These are phyloP conservation scores for Cochlearia excelsa DNA, from an alignment of 345 rosid species.

Conservation along the genomic window DNA sequence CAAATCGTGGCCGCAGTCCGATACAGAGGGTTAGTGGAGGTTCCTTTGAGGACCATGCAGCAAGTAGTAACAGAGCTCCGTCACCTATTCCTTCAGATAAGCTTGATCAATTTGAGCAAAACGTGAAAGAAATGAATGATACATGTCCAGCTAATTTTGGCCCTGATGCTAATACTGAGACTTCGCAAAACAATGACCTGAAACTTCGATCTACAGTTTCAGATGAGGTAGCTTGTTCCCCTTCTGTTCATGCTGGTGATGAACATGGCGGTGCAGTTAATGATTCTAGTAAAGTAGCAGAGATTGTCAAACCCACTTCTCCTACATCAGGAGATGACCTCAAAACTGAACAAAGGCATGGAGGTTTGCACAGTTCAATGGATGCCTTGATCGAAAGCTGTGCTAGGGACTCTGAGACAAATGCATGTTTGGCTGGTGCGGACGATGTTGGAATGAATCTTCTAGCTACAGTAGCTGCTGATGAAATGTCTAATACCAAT, in stretches of 20 bases:
- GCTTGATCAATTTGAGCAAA: slow-evolving; percentile 50
- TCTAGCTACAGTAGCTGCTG: slow-evolving; percentile 94
- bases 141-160: slow-evolving; percentile 37
- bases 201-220: neutral
- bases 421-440: slow-evolving; percentile 44
- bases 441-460: slow-evolving; percentile 96
- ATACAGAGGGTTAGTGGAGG: slow-evolving; percentile 62
- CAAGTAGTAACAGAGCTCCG: slow-evolving; percentile 52
- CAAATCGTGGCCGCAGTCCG: slow-evolving; percentile 74
- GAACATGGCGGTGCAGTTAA: slow-evolving; percentile 43
- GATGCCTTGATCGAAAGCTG: slow-evolving; percentile 91
- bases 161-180: slow-evolving; percentile 50
- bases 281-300: slow-evolving; percentile 43
- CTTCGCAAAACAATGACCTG: slow-evolving; percentile 41
- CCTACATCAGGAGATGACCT: slow-evolving; percentile 45
- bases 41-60: slow-evolving; percentile 57
- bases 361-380: slow-evolving; percentile 65
- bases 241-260: slow-evolving; percentile 43
- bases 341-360: slow-evolving; percentile 50
- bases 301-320: slow-evolving; percentile 40
- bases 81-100: slow-evolving; percentile 59
- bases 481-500: slow-evolving; percentile 55
- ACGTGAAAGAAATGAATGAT: slow-evolving; percentile 48
- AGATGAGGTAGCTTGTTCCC: slow-evolving; percentile 40
- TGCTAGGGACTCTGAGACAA: slow-evolving; percentile 62